A percentile compares a stretch with the other conserved stretches of the same genome.
Conservation (phyloP, 164 flowering plant species). For the Macadamia integrifolia region DNA sequence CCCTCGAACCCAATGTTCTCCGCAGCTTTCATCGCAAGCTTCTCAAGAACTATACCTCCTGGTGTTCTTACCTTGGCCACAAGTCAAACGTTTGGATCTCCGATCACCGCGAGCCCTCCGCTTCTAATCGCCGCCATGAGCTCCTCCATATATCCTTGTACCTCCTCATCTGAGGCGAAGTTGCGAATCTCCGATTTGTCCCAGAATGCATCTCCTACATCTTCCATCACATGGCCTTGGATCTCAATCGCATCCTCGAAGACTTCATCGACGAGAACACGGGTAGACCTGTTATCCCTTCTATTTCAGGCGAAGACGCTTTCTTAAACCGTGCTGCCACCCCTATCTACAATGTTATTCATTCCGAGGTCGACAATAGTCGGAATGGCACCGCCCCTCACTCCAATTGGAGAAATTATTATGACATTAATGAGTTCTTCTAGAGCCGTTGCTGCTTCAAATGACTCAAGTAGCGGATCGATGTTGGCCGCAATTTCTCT, state of each 20-base stretch:
- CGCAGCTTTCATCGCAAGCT: constrained; percentile 36
- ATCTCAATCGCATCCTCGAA: constrained; percentile 41
- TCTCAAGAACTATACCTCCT: constrained; percentile 57
- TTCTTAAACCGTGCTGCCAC: constrained; percentile 26
- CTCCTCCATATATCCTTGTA: constrained; percentile 52
- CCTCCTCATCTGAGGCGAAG: constrained; percentile 86
- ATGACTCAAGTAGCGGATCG: too few species aligned
- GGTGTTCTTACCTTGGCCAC: constrained; percentile 73
- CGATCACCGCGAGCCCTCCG: constrained; percentile 10
- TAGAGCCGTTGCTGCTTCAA: too few species aligned
- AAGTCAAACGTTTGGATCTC: constrained; percentile 37
- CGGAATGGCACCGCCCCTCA: constrained; percentile 64
- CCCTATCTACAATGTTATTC: constrained; percentile 58
- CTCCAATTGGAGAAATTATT: constrained; percentile 68
- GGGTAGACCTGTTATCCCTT: constrained; percentile 45
- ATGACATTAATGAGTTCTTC: too few species aligned
- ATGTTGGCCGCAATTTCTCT: too few species aligned
- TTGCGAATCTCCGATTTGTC: constrained; percentile 24
- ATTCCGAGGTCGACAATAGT: constrained; percentile 59
- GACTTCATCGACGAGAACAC: constrained; percentile 39
- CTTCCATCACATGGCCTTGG: constrained; percentile 77
- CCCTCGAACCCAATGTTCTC: constrained; percentile 29
- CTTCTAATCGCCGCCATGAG: constrained; percentile 36
- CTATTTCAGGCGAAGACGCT: too few species aligned
- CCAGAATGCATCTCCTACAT: constrained; percentile 13